A percentile compares a stretch with the other conserved stretches of the same genome.
These are phyloP conservation scores for Salix udensis DNA, from an alignment of 345 rosid genomes.

Conservation along the genomic window DNA sequence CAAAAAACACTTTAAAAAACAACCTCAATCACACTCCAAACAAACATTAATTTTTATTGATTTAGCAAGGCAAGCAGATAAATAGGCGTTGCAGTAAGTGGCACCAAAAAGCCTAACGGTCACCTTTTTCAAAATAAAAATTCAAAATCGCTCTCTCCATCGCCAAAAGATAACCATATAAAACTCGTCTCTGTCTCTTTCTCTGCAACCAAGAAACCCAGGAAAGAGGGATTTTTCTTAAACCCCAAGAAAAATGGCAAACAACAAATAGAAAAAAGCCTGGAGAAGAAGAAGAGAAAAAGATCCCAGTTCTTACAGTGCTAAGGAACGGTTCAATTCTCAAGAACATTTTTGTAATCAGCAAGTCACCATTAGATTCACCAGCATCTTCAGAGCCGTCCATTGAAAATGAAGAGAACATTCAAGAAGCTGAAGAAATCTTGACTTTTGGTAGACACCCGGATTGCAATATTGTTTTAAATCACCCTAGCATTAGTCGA, in stretches of 20 bases:
- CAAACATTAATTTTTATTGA: too few species aligned
- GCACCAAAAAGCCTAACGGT: too few species aligned
- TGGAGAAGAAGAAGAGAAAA: too few species aligned
- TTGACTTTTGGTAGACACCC: conserved; percentile 79
- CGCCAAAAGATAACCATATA: too few species aligned
- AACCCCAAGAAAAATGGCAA: too few species aligned
- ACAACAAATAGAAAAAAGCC: too few species aligned
- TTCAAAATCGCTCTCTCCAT: too few species aligned
- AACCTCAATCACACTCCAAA: too few species aligned
- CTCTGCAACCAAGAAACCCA: neutral
- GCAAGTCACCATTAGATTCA: conserved; percentile 23
- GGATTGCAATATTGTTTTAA: conserved; percentile 63
- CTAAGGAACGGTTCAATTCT: conserved; percentile 71
- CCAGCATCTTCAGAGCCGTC: neutral
- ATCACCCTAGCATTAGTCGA: conserved; percentile 92
- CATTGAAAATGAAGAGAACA: conserved; percentile 11
- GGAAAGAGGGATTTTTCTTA: neutral
- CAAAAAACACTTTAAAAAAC: too few species aligned
- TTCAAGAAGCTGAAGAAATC: conserved; percentile 45
- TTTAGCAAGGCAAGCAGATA: neutral
- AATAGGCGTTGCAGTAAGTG: conserved; percentile 20
- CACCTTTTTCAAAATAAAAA: too few species aligned
- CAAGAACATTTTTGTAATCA: conserved; percentile 77
- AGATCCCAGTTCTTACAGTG: conserved; percentile 50
- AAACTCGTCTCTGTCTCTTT: too few species aligned